phyloP scores from a whole-genome alignment of 129 eudicot genomes.

The Artemisia argyi region DNA sequence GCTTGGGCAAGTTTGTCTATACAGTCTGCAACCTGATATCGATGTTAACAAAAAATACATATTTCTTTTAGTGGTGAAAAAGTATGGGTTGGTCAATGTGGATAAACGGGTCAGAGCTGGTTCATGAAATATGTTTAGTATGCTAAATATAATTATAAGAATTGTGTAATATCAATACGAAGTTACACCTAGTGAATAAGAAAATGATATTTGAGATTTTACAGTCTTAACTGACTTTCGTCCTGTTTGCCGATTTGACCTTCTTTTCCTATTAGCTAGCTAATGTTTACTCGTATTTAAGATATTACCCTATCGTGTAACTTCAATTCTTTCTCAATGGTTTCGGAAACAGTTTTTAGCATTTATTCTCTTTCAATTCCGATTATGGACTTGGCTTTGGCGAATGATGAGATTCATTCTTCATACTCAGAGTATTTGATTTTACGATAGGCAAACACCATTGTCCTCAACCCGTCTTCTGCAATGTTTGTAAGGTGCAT shows the following conservation, averaged over 20 bases:
- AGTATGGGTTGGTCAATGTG: too few species aligned
- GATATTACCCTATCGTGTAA: constrained; percentile 50
- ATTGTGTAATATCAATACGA: background rate
- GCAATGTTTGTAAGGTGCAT: constrained; percentile 53
- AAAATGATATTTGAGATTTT: background rate
- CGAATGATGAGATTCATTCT: constrained; percentile 42
- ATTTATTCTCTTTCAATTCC: constrained; percentile 50
- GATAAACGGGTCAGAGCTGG: too few species aligned
- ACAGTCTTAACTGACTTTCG: background rate
- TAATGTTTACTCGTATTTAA: background rate
- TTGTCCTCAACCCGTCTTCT: constrained; percentile 57
- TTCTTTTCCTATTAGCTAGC: background rate
- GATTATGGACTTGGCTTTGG: constrained; percentile 48
- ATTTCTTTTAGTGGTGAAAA: too few species aligned
- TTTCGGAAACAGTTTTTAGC: constrained; percentile 41
- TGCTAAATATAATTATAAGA: too few species aligned
- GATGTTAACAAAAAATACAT: too few species aligned
- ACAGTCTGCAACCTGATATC: too few species aligned
- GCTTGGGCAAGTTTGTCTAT: too few species aligned
- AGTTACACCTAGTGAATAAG: background rate
- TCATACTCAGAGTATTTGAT: constrained; percentile 22
- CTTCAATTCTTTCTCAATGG: constrained; percentile 53
- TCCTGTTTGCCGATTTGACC: background rate
- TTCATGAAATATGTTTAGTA: too few species aligned
- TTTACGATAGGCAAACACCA: too few species aligned